phyloP scores from a whole-genome alignment of 2,329 filamentous ascomycete genomes.

The Penicillium griseofulvum region DNA sequence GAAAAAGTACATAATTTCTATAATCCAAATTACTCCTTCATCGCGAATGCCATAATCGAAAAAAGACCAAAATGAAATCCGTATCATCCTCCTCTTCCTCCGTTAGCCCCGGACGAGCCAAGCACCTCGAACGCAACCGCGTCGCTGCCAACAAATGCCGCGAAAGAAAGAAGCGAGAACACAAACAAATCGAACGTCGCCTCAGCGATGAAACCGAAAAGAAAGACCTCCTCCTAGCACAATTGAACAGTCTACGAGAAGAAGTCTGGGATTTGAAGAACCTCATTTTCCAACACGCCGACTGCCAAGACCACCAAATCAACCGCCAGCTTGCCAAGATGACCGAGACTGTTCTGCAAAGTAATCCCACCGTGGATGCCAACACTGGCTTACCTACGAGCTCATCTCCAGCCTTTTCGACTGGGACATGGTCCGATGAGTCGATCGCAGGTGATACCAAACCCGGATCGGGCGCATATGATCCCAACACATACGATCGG shows the following conservation, averaged over 20 bases:
- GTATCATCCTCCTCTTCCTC: neutral
- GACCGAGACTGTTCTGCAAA: constrained; percentile 10
- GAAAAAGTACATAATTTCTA: neutral
- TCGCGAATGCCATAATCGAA: neutral
- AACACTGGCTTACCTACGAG: neutral
- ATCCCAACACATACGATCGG: neutral
- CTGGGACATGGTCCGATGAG: constrained; percentile 14
- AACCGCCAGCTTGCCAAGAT: constrained; percentile 18
- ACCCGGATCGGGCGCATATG: neutral
- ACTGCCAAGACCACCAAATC: constrained; percentile 20
- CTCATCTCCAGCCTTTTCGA: constrained; percentile 12
- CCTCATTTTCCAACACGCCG: constrained; percentile 19
- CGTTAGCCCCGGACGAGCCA: constrained; percentile 8
- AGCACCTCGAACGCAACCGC: constrained; percentile 25
- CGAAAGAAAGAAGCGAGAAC: constrained; percentile 20
- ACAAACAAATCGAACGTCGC: constrained; percentile 16
- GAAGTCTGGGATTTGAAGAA: constrained; percentile 24
- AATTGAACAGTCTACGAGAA: constrained; percentile 16
- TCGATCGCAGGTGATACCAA: constrained; percentile 5
- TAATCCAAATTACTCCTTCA: neutral
- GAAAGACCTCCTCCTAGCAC: constrained; percentile 16
- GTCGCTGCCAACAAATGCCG: constrained; percentile 26
- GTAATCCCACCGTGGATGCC: neutral
- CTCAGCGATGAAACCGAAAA: constrained; percentile 18
- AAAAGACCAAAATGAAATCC: constrained; percentile 1